A percentile compares a stretch with the other conserved stretches of the same genome.
These are phyloP conservation scores for Tuber indicum DNA, from an alignment of 495 filamentous ascomycete species.

Conservation along the genomic window DNA sequence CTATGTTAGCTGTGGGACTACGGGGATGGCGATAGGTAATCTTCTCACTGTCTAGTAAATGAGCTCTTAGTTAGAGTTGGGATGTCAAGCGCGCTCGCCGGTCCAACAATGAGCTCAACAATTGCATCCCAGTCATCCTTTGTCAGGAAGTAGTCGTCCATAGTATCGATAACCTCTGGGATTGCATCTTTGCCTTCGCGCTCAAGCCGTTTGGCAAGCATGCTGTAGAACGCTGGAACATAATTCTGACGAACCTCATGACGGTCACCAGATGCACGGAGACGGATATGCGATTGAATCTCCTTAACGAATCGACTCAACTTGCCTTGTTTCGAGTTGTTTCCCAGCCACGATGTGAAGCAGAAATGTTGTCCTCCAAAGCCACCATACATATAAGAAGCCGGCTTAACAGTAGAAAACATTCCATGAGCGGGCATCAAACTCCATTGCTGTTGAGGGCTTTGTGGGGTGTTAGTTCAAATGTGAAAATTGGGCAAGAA, in stretches of 20 bases:
- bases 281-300: conserved; percentile 93
- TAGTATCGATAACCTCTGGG: conserved; percentile 70
- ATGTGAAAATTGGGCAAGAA: background rate
- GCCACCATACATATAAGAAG: conserved; percentile 75
- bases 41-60: conserved; percentile 72
- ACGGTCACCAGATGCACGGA: conserved; percentile 83
- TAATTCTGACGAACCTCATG: conserved; percentile 94
- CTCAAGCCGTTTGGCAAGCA: conserved; percentile 64
- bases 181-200: conserved; percentile 68
- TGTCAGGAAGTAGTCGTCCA: conserved; percentile 98
- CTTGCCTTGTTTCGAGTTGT: conserved; percentile 85
- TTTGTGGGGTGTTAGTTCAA: background rate
- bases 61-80: conserved; percentile 76
- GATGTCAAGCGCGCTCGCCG: conserved; percentile 72
- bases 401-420: conserved; percentile 87
- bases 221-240: conserved; percentile 78
- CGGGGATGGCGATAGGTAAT: background rate
- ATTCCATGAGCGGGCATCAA: conserved; percentile 97
- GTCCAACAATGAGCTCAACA: conserved; percentile 82
- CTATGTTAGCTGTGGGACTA: conserved; percentile 34
- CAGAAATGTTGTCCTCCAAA: conserved; percentile 36
- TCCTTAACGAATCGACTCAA: conserved; percentile 81
- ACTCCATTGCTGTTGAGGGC: conserved; percentile 91
- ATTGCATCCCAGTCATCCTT: conserved; percentile 90
- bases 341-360: conserved; percentile 89